Percentiles rank a stretch among this genome's conserved stretches.
These are phyloP conservation scores for Dioscorea zingiberensis DNA, from an alignment of 106 monocot genomes.

Conservation along the genomic window DNA sequence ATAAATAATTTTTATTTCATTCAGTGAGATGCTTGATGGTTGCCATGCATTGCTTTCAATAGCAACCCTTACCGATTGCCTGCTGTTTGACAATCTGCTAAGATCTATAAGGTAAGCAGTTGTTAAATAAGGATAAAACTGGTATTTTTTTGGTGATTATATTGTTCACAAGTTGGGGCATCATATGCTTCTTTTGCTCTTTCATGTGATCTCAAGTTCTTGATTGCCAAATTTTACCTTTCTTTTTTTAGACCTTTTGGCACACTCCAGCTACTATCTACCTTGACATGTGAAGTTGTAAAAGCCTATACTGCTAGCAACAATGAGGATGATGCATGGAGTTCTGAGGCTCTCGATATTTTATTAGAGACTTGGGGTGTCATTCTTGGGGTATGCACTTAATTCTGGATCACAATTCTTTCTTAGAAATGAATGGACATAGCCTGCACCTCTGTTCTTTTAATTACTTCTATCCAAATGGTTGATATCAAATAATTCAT, in stretches of 20 bases:
- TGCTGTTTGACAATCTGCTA: constrained; percentile 71
- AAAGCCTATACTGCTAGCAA: constrained; percentile 37
- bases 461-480: too few relatives aligned
- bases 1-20: constrained; percentile 3
- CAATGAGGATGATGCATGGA: constrained; percentile 73
- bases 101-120: constrained; percentile 67
- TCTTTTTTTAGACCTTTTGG: constrained; percentile 60
- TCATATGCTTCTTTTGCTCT: neutral
- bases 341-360: constrained; percentile 65
- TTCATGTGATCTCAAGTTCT: constrained; percentile 2
- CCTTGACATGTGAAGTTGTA: constrained; percentile 78
- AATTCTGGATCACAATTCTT: neutral
- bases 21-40: constrained; percentile 88
- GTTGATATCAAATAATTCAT: neutral
- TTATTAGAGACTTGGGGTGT: constrained; percentile 90
- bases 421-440: too few relatives aligned
- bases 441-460: too few relatives aligned
- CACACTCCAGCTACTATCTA: constrained; percentile 58
- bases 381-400: constrained; percentile 62
- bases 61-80: constrained; percentile 49
- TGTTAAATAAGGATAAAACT: neutral
- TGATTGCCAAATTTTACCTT: neutral
- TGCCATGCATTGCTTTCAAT: constrained; percentile 90
- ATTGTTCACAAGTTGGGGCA: neutral
- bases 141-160: neutral